A percentile compares a stretch with the other conserved stretches of the same genome.
phyloP scores from a whole-genome alignment of 2,329 filamentous ascomycete genomes.

The Cephalotrichum gorgonifer region DNA sequence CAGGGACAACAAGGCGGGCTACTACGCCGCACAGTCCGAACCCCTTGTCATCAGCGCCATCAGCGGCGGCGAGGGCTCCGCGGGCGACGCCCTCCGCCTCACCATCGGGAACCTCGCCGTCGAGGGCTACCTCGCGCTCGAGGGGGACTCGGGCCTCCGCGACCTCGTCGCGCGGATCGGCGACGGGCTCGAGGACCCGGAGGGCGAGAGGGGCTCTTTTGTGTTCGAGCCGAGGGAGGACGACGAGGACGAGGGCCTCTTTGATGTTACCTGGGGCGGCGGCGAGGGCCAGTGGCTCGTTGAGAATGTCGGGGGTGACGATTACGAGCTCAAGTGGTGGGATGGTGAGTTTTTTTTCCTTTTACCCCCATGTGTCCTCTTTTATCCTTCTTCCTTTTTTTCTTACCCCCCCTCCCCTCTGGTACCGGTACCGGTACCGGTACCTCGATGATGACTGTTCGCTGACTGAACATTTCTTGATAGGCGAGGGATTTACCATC shows the following conservation, averaged over 20 bases:
- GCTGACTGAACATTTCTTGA: not conserved
- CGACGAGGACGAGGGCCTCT: not conserved
- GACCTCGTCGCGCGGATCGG: not conserved
- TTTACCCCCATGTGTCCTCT: not conserved
- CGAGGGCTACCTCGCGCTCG: not conserved
- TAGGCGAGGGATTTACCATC: not conserved
- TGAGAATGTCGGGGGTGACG: not conserved
- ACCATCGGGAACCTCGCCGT: too few species aligned
- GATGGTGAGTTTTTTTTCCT: conserved; percentile 5
- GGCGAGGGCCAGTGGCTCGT: not conserved
- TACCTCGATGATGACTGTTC: too few species aligned
- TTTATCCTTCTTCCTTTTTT: not conserved
- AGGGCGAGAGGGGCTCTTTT: not conserved
- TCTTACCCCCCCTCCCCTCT: not conserved
- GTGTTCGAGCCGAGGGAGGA: not conserved
- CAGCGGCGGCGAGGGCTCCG: not conserved
- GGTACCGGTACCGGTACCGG: too few species aligned
- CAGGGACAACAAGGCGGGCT: not conserved
- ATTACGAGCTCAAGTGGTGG: conserved; percentile 2
- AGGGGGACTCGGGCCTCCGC: not conserved
- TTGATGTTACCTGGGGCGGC: not conserved
- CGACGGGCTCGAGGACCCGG: not conserved
- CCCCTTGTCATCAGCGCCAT: not conserved
- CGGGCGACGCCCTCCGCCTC: not conserved
- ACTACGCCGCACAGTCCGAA: not conserved